Evolutionary conservation across 805 yeast genomes (phyloP).

Genomic region (Metschnikowia vanudenii): DNA sequence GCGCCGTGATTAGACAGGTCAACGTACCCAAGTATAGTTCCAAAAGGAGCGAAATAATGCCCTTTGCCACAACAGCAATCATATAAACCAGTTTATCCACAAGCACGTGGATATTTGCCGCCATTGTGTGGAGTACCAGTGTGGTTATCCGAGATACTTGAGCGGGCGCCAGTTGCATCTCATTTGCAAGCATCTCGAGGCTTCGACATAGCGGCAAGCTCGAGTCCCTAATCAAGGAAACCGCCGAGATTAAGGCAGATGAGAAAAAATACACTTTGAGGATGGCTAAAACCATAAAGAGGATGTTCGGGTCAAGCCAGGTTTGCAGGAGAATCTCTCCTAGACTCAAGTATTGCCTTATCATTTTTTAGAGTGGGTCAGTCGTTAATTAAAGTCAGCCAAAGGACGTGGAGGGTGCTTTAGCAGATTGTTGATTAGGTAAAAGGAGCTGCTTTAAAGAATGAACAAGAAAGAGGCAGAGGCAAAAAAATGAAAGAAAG

Average conservation of each 20-base stretch:
- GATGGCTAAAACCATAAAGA: slow-evolving; percentile 53
- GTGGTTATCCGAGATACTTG: slow-evolving; percentile 58
- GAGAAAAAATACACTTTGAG: slow-evolving; percentile 62
- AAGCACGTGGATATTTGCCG: slow-evolving; percentile 50
- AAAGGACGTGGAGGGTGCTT: no score
- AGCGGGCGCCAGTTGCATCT: slow-evolving; percentile 49
- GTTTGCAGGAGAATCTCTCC: slow-evolving; percentile 59
- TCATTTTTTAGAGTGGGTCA: not conserved
- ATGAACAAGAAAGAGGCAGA: not conserved
- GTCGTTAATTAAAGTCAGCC: no score
- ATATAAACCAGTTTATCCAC: slow-evolving; percentile 61
- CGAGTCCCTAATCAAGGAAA: slow-evolving; percentile 37
- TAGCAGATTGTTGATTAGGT: no score
- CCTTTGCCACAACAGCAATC: slow-evolving; percentile 34
- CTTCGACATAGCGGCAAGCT: slow-evolving; percentile 43
- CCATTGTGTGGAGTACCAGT: slow-evolving; percentile 43
- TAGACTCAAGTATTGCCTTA: slow-evolving; percentile 42
- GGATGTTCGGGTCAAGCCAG: slow-evolving; percentile 64
- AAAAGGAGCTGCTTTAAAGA: no score
- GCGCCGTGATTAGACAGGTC: slow-evolving; percentile 74
- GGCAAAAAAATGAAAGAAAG: no score
- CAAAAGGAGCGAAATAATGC: slow-evolving; percentile 13
- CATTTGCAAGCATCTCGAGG: slow-evolving; percentile 35
- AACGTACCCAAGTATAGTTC: slow-evolving; percentile 83
- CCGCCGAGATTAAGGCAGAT: slow-evolving; percentile 38